phyloP scores from a whole-genome alignment of 2,329 filamentous ascomycete genomes.

The Scopulariopsis brevicaulis region DNA sequence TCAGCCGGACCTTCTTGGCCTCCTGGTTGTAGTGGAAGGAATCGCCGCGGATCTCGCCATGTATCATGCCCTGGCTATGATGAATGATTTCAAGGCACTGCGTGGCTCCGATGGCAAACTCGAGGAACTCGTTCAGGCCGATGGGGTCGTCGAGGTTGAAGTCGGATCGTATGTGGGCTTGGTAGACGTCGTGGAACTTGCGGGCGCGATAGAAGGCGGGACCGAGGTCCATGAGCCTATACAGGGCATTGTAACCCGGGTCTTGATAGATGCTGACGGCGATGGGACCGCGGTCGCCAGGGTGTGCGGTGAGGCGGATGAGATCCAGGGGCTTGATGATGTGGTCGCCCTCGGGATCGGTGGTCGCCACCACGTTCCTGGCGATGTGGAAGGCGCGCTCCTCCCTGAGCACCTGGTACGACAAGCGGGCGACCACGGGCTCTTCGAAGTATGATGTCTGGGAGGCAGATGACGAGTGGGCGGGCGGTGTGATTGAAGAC shows the following conservation, averaged over 20 bases:
- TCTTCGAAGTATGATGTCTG: constrained; percentile 48
- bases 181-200: constrained; percentile 39
- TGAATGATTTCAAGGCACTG: constrained; percentile 86
- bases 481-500: constrained; percentile 19
- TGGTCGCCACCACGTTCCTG: constrained; percentile 57
- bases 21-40: constrained; percentile 78
- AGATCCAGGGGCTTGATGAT: constrained; percentile 75
- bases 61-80: constrained; percentile 73
- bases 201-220: constrained; percentile 56
- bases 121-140: constrained; percentile 65
- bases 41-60: constrained; percentile 84
- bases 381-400: constrained; percentile 81
- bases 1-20: constrained; percentile 61
- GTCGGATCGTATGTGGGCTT: constrained; percentile 29
- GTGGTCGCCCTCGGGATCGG: constrained; percentile 62
- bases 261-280: constrained; percentile 73
- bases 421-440: constrained; percentile 70
- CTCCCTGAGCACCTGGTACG: constrained; percentile 69
- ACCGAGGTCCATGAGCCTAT: constrained; percentile 63
- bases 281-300: constrained; percentile 59
- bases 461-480: constrained; percentile 19
- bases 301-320: constrained; percentile 55
- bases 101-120: constrained; percentile 82
- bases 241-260: constrained; percentile 63
- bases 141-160: constrained; percentile 46